Conservation (phyloP, 768 basidiomycete genomes). For the Serendipita indica region DNA sequence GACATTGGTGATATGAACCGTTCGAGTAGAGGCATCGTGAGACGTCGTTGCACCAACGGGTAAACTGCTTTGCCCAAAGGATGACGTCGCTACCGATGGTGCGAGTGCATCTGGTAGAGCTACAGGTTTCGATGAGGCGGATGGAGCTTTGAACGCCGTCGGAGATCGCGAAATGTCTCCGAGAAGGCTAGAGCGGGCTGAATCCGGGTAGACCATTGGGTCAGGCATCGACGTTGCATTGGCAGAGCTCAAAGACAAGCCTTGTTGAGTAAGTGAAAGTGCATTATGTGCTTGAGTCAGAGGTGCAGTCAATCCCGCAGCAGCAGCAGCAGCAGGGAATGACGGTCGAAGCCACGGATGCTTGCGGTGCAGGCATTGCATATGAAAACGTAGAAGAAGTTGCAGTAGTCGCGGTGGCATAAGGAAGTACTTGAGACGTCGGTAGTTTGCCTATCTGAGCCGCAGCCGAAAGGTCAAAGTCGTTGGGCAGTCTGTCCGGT, state of each 20-base stretch:
- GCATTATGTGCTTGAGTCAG: no score
- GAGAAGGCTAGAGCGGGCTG: background rate
- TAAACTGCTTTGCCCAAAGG: background rate
- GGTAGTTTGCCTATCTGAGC: background rate
- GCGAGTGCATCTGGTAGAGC: background rate
- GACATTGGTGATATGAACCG: slow-evolving; percentile 70
- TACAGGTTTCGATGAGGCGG: background rate
- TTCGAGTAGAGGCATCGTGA: background rate
- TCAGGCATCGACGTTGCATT: background rate
- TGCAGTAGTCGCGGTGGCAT: background rate
- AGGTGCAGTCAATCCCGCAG: background rate
- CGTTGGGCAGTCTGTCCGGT: slow-evolving; percentile 63
- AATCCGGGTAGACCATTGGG: background rate
- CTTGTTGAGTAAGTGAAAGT: no score
- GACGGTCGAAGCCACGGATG: slow-evolving; percentile 1
- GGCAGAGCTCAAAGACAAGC: background rate
- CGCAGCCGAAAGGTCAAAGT: slow-evolving; percentile 31
- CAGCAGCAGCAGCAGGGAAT: background rate
- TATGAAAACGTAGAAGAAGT: background rate
- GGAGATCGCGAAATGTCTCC: slow-evolving; percentile 3
- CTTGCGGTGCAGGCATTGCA: background rate
- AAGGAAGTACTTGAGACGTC: background rate
- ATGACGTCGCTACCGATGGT: background rate
- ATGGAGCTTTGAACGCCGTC: slow-evolving; percentile 2
- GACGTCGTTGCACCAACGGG: background rate